A percentile compares a stretch with the other conserved stretches of the same genome.
phyloP scores from a whole-genome alignment of 139 green algal species.

The Micractinium conductrix region DNA sequence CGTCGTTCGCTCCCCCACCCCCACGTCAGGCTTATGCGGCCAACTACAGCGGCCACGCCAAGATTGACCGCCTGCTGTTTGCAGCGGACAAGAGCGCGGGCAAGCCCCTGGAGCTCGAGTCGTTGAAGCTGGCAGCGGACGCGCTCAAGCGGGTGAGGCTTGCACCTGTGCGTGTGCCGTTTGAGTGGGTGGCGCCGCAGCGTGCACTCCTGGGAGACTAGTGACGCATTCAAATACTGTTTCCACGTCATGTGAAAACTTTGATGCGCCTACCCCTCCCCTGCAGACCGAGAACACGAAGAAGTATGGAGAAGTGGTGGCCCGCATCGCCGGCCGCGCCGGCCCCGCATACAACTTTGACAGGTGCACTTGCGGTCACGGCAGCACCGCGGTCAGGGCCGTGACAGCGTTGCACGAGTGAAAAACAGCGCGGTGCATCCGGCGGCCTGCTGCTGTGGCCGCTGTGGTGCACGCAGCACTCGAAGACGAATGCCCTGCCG shows the following conservation, averaged over 20 bases:
- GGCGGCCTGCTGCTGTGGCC: no score
- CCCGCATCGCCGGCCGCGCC: constrained; percentile 14
- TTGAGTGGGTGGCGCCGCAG: neutral
- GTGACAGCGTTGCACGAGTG: no score
- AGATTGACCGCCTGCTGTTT: constrained; percentile 78
- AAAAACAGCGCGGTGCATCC: no score
- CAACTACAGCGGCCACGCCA: constrained; percentile 75
- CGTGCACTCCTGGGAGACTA: no score
- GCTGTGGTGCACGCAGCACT: no score
- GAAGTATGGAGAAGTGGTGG: constrained; percentile 15
- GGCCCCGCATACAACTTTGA: neutral
- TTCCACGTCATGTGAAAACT: no score
- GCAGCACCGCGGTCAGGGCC: no score
- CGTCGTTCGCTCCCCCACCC: neutral
- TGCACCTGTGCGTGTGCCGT: no score
- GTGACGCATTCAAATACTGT: no score
- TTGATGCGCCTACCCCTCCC: constrained; percentile 45
- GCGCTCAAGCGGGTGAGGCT: constrained; percentile 73
- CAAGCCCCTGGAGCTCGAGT: constrained; percentile 74
- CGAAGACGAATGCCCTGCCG: no score
- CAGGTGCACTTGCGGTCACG: neutral
- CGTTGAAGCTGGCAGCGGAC: constrained; percentile 74
- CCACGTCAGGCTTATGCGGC: constrained; percentile 72
- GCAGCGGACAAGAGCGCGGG: constrained; percentile 66
- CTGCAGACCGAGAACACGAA: constrained; percentile 49